Base-by-base conservation (phyloP, 1,139 yeast species). In the Arxiozyma slooffiae region DNA sequence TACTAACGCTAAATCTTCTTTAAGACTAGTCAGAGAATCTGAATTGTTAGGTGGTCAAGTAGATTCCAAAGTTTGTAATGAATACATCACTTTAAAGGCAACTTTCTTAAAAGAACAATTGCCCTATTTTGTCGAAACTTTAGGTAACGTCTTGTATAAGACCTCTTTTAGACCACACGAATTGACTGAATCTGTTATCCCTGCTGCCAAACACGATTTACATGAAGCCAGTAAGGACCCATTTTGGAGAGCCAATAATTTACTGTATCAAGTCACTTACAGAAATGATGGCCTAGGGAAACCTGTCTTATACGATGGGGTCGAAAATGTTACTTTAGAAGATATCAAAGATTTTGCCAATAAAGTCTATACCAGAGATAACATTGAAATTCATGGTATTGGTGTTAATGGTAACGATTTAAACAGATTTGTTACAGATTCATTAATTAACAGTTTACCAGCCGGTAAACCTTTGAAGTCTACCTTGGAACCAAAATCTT, bases 11-110 rank as follows among this genome's bases (percentile, higher is more conserved):
- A 88, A 89, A 71, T 85, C 96, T 38, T 96, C 95, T 36, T 78
- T 92, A 67, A 86, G 98, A 75, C 77, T 90, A 66, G 85, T 90
- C 64, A 85, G 98, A 72, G 98, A 94, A 74, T 75, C 92, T 51
- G 99, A 94, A 74, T 80, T 92, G 59, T 78, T 92, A 62, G 98
- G 98, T 58, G 97, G 96, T 66, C 72, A 72, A 57, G 80, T 88
- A 69, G 68, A 78, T 48, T 75, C 95, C 47, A 64, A 70, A 52
- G 83, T 88, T 60, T 81, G 88, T 67, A 85, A 97, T 75, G 97
- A 92, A 69, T 76, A 83, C 63, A 78, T 94, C 59, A 79, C 85
- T 57, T 79, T 92, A 67, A 77, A 80, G 60, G 82, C 97, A 52
- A 77, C 80, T 61, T 92, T 92, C 75, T 79, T 92, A 71, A 82